phyloP scores from a whole-genome alignment of 2,329 filamentous ascomycete species.

The Paraconiothyrium brasiliense region DNA sequence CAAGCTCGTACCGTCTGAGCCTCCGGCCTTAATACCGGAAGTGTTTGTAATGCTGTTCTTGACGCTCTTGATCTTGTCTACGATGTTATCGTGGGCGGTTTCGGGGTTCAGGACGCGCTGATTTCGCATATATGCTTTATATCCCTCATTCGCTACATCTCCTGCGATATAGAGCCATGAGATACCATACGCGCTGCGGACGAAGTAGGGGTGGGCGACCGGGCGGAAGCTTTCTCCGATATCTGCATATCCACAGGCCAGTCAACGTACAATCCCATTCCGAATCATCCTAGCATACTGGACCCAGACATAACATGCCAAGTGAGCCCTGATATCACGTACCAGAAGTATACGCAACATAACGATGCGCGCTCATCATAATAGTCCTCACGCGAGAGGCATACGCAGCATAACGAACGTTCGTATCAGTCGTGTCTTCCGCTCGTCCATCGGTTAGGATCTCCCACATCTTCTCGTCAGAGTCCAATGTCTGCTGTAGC shows the following conservation, averaged over 20 bases:
- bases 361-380: slow-evolving; percentile 88
- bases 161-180: slow-evolving; percentile 93
- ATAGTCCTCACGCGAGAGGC: slow-evolving; percentile 85
- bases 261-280: background rate
- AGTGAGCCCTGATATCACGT: background rate
- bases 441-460: slow-evolving; percentile 79
- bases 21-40: slow-evolving; percentile 33
- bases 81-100: slow-evolving; percentile 22
- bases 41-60: slow-evolving; percentile 33
- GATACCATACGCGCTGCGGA: slow-evolving; percentile 85
- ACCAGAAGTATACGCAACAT: slow-evolving; percentile 92
- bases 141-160: slow-evolving; percentile 91
- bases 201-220: slow-evolving; percentile 83
- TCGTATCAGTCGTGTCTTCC: slow-evolving; percentile 83
- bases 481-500: slow-evolving; percentile 65
- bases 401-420: slow-evolving; percentile 92
- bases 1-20: slow-evolving; percentile 24
- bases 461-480: slow-evolving; percentile 78
- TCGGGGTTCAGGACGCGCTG: slow-evolving; percentile 77
- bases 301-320: too few relatives aligned
- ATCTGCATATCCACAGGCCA: slow-evolving; percentile 51
- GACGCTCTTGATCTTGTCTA: slow-evolving; percentile 34
- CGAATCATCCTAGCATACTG: too few relatives aligned
- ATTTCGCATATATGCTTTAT: slow-evolving; percentile 92
- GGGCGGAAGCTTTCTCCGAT: slow-evolving; percentile 97